Percentiles rank a stretch among this genome's conserved stretches.
phyloP scores from a whole-genome alignment of 1,284 basidiomycete species.

The Ustilago trichophora region DNA sequence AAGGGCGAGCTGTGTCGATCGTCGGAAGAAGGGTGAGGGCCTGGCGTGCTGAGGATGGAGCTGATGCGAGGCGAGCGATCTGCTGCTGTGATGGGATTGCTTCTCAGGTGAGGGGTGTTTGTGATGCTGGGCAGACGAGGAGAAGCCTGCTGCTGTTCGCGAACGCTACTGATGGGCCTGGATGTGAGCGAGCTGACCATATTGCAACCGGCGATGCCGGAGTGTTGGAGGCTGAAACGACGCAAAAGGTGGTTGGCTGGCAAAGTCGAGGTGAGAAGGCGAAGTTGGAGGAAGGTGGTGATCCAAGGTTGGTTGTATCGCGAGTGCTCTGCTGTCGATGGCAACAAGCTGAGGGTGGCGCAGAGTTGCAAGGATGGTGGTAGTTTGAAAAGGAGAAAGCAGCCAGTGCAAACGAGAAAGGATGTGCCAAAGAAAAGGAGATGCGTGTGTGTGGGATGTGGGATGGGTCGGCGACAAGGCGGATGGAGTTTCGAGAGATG shows the following conservation, averaged over 20 bases:
- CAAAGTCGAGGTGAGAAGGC: background rate
- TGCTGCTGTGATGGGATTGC: background rate
- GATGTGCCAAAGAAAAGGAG: background rate
- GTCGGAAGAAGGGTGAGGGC: constrained; percentile 11
- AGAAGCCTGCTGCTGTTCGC: constrained; percentile 31
- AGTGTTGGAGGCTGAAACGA: background rate
- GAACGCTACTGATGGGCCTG: constrained; percentile 41
- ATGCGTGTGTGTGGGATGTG: too few species aligned
- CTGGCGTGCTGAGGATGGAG: constrained; percentile 8
- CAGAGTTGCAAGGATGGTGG: background rate
- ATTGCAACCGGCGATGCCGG: constrained; percentile 42
- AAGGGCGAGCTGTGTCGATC: constrained; percentile 38
- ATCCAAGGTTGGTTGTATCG: too few species aligned
- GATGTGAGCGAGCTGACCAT: constrained; percentile 36
- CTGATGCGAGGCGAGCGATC: constrained; percentile 25
- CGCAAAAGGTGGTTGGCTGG: background rate
- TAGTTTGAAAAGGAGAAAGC: background rate
- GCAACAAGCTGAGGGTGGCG: too few species aligned
- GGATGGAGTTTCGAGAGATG: background rate
- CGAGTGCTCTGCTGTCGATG: too few species aligned
- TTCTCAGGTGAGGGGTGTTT: constrained; percentile 10
- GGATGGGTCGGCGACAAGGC: too few species aligned
- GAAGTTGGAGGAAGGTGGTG: background rate
- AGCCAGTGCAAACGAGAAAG: background rate
- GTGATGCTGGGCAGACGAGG: constrained; percentile 11